Percentiles rank a stretch among this genome's conserved stretches.
These are phyloP conservation scores for Ophiostoma piceae DNA, from an alignment of 2,329 filamentous ascomycete genomes.

Conservation along the genomic window DNA sequence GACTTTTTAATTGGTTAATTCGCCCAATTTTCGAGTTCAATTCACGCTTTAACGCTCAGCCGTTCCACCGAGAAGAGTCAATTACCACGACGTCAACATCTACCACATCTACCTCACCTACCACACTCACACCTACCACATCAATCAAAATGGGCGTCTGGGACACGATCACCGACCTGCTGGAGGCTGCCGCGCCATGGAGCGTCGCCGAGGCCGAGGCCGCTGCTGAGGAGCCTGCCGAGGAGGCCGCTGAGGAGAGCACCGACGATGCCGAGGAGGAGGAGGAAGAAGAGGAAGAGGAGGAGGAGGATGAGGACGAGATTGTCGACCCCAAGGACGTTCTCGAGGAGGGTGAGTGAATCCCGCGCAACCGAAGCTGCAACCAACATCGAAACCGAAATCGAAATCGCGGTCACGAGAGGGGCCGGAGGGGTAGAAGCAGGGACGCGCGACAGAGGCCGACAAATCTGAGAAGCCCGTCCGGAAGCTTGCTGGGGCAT, in stretches of 20 bases:
- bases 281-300: constrained; percentile 52
- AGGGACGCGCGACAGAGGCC: neutral
- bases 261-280: constrained; percentile 51
- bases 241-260: constrained; percentile 40
- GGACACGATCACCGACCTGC: constrained; percentile 58
- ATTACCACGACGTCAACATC: neutral
- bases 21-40: constrained; percentile 14
- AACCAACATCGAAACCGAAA: too few relatives aligned
- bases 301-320: constrained; percentile 72
- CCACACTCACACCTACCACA: neutral
- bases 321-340: constrained; percentile 80
- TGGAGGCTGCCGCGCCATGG: constrained; percentile 62
- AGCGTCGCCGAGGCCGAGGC: constrained; percentile 60
- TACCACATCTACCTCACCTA: neutral
- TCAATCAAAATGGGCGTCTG: constrained; percentile 55
- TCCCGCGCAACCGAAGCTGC: neutral
- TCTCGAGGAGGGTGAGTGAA: constrained; percentile 72
- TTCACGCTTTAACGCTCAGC: constrained; percentile 15
- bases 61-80: constrained; percentile 20
- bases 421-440: constrained; percentile 4
- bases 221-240: constrained; percentile 49
- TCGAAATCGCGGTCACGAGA: neutral
- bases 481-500: neutral
- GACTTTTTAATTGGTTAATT: constrained; percentile 16
- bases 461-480: neutral